Evolutionary conservation across 116 monocot genomes (phyloP).

Genomic region (Trichopus zeylanicus): DNA sequence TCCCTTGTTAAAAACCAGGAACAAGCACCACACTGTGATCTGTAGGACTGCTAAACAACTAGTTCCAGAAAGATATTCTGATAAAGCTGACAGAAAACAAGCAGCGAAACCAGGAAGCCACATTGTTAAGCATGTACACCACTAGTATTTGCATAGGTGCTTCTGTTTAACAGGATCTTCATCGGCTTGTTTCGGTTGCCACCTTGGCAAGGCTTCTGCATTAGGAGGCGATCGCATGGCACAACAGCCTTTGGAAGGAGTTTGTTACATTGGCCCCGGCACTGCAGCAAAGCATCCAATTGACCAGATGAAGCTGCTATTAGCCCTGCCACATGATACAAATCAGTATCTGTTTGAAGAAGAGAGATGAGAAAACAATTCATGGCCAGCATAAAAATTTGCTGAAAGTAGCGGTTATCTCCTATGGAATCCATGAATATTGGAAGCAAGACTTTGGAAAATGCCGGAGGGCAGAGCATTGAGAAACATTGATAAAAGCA

Average conservation of each 20-base stretch:
- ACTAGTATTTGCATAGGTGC: constrained; percentile 22
- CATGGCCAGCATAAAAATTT: no score
- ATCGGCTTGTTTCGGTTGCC: constrained; percentile 13
- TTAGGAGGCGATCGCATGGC: constrained; percentile 5
- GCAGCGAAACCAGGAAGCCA: not conserved
- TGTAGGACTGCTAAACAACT: no score
- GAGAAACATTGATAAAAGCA: no score
- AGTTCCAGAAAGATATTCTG: no score
- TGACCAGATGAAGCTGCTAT: constrained; percentile 65
- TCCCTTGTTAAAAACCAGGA: not conserved
- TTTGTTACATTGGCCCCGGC: not conserved
- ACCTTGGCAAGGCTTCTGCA: constrained; percentile 16
- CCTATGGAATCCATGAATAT: not conserved
- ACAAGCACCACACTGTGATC: not conserved
- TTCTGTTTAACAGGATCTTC: constrained; percentile 20
- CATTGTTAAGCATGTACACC: constrained; percentile 24
- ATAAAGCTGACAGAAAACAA: no score
- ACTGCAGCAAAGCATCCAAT: constrained; percentile 24
- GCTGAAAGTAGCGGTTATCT: no score
- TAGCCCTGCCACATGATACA: constrained; percentile 28
- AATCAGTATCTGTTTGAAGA: not conserved
- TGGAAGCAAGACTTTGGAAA: no score
- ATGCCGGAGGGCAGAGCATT: no score
- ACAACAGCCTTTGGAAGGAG: not conserved
- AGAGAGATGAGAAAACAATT: no score